Base-by-base conservation (phyloP, 768 basidiomycete genomes). In the Suillus variegatus region DNA sequence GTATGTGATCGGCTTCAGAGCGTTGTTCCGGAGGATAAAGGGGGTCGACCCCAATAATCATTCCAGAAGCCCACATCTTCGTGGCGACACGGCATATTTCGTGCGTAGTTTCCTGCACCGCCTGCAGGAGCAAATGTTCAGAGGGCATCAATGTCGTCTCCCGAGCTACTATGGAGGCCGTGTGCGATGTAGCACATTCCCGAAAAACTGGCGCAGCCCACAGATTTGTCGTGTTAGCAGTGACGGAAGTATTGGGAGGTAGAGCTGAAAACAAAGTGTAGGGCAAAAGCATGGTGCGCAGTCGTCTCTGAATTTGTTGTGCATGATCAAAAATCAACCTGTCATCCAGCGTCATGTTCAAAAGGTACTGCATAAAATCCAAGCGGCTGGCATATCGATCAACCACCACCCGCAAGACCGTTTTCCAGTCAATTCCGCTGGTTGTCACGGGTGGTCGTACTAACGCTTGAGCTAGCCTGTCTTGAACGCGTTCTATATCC, bases 351-450 rank as follows among this genome's bases (percentile, higher is more conserved):
- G 43, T 60, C 44, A 63, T 55, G 51, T 77, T 74, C 7, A 84
- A 72, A 35, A 81, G 70, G 65, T 81, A 72, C 16, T 72, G 77
- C 7, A 82, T 66, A 22, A 78, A 63, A 56, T 83, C 80, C 16
- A 86, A 72, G 25, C 84, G 71, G 16, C 75, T 78, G 8, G 75
- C 75, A 62, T 81, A 82, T 10, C 82, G 79, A 44, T 83, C 76
- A 6, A 76, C 72, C 20, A 84, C 69, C 38, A 79, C 75, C 13
- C 76, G 74, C 18, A 79, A 68, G 46, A 83, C 70, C 3, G 75
- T 74, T 36, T 70, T 69, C 84, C 84, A 85, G 66, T 86, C 82
- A 4, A 84, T 64, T 0, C 75, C 76, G 61, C 78, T 82, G 3
- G 66, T 64, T 7, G 51, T 51, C 1, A 14, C 62, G 2, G 41